phyloP scores from a whole-genome alignment of 805 yeast genomes.

The Wickerhamiella galacta region DNA sequence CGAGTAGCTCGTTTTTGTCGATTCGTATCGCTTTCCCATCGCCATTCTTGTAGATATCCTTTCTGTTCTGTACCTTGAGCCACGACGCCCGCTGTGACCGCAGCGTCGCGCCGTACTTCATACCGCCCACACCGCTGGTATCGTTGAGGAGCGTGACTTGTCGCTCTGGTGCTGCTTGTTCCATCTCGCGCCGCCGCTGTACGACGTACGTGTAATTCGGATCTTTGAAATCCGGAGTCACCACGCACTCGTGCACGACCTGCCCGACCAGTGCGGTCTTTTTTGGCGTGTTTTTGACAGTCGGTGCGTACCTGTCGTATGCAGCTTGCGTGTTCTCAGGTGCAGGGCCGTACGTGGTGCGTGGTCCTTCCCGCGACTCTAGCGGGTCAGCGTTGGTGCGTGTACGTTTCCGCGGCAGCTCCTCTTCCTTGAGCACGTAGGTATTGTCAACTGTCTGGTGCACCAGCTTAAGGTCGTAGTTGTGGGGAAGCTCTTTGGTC shows the following conservation, averaged over 20 bases:
- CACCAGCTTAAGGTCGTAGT: slow-evolving; percentile 63
- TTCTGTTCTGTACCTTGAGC: slow-evolving; percentile 16
- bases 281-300: slow-evolving; percentile 39
- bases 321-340: slow-evolving; percentile 1
- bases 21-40: slow-evolving; percentile 88
- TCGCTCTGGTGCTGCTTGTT: slow-evolving; percentile 26
- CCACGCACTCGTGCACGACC: slow-evolving; percentile 81
- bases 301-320: slow-evolving; percentile 6
- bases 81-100: slow-evolving; percentile 18
- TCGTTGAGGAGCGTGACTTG: slow-evolving; percentile 58
- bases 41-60: slow-evolving; percentile 22
- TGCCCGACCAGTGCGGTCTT: slow-evolving; percentile 77
- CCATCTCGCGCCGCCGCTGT: slow-evolving; percentile 36
- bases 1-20: slow-evolving; percentile 84
- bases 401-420: slow-evolving; percentile 30
- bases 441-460: slow-evolving; percentile 73
- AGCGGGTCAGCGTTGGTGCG: background rate
- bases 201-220: slow-evolving; percentile 51
- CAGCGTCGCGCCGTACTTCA: slow-evolving; percentile 21
- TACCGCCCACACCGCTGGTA: slow-evolving; percentile 53
- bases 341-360: slow-evolving; percentile 1
- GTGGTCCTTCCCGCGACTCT: background rate
- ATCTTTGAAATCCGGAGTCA: slow-evolving; percentile 62
- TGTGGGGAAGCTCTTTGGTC: slow-evolving; percentile 52
- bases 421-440: slow-evolving; percentile 75